A percentile compares a stretch with the other conserved stretches of the same genome.
Evolutionary conservation across 2,329 filamentous ascomycete genomes (phyloP).

Genomic region (Alternaria conjuncta): DNA sequence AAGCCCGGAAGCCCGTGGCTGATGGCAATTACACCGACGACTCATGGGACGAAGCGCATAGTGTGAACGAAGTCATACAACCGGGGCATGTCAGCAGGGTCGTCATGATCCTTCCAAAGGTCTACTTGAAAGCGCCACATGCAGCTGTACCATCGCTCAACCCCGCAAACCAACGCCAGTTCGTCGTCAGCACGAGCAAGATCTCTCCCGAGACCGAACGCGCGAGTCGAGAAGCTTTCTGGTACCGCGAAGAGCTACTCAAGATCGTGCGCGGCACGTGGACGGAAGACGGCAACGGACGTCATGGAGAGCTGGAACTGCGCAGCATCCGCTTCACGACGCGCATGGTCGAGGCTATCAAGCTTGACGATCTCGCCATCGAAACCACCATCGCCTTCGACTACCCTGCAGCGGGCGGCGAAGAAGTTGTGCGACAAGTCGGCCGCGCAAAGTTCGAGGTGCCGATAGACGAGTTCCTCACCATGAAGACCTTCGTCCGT

Average conservation of each 20-base stretch:
- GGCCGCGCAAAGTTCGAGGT: slow-evolving; percentile 57
- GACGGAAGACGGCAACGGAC: slow-evolving; percentile 63
- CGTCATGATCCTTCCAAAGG: slow-evolving; percentile 74
- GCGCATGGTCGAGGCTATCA: slow-evolving; percentile 83
- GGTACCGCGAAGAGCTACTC: slow-evolving; percentile 85
- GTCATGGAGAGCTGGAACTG: slow-evolving; percentile 75
- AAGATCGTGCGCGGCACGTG: slow-evolving; percentile 74
- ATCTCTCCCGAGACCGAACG: slow-evolving; percentile 81
- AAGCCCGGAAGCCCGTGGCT: slow-evolving; percentile 46
- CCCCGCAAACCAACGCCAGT: slow-evolving; percentile 84
- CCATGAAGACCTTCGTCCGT: slow-evolving; percentile 71
- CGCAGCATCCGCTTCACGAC: slow-evolving; percentile 74
- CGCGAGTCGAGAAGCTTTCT: slow-evolving; percentile 81
- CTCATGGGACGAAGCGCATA: slow-evolving; percentile 21
- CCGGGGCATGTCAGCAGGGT: slow-evolving; percentile 72
- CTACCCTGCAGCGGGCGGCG: slow-evolving; percentile 7
- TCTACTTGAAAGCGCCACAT: slow-evolving; percentile 78
- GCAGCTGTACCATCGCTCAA: slow-evolving; percentile 81
- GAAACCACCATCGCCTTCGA: slow-evolving; percentile 55
- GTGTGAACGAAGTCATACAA: slow-evolving; percentile 56
- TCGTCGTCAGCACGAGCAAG: slow-evolving; percentile 82
- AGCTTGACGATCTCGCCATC: slow-evolving; percentile 75
- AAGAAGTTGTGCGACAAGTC: slow-evolving; percentile 42
- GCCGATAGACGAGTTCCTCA: slow-evolving; percentile 68
- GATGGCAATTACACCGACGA: slow-evolving; percentile 7